A percentile compares a stretch with the other conserved stretches of the same genome.
Evolutionary conservation across 2,329 filamentous ascomycete genomes (phyloP).

Genomic region (Paraphaeosphaeria sporulosa): DNA sequence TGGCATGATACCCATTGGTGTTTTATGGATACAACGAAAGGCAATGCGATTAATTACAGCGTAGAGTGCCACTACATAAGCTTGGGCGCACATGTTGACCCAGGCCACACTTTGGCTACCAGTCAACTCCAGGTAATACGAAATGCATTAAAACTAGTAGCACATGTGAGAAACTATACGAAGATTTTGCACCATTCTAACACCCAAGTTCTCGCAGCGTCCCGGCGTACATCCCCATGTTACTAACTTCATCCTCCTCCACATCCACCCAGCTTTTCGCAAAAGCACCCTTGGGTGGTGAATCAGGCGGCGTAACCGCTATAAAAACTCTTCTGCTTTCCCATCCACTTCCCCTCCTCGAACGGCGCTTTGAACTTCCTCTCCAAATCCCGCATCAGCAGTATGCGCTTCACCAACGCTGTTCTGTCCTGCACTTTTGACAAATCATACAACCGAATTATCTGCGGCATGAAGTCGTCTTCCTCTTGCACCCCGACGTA

Average conservation of each 20-base stretch:
- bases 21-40: background rate
- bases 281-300: background rate
- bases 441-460: slow-evolving; percentile 1
- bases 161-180: background rate
- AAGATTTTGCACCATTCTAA: background rate
- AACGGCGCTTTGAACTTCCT: background rate
- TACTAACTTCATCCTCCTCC: background rate
- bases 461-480: background rate
- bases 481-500: background rate
- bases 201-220: background rate
- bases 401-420: slow-evolving; percentile 4
- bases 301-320: background rate
- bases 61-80: background rate
- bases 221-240: background rate
- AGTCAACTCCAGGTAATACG: background rate
- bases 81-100: background rate
- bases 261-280: background rate
- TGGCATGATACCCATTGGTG: slow-evolving; percentile 2
- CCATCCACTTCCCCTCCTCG: background rate
- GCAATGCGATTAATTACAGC: no score
- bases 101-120: background rate
- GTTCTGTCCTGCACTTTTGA: background rate
- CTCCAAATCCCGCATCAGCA: background rate
- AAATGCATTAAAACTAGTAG: background rate
- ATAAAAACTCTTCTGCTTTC: background rate